Conservation (phyloP, 2,329 filamentous ascomycete species). For the Microsporum ferrugineum region DNA sequence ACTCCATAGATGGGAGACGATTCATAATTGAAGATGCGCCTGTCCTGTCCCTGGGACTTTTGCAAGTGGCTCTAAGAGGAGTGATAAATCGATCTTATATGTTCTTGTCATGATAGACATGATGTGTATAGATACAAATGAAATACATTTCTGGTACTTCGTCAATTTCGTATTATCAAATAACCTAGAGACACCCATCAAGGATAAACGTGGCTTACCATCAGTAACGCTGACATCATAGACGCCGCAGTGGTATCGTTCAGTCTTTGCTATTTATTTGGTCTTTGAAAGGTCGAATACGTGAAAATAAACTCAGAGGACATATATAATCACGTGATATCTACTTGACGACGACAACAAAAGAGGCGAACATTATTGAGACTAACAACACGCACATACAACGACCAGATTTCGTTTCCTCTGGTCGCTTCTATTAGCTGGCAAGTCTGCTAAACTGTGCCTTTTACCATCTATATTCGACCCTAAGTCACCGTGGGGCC, state of each 20-base stretch:
- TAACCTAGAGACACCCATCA: not conserved
- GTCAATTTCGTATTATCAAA: not conserved
- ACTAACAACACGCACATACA: not conserved
- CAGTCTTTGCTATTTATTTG: too few species aligned
- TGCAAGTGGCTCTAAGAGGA: not conserved
- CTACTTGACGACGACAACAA: not conserved
- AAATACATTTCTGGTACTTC: not conserved
- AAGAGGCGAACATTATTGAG: not conserved
- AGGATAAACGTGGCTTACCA: not conserved
- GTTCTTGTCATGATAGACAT: not conserved
- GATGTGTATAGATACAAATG: not conserved
- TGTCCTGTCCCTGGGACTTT: not conserved
- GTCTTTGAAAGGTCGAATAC: not conserved
- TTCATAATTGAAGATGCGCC: not conserved
- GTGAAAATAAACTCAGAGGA: not conserved
- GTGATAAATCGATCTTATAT: not conserved
- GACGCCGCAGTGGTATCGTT: not conserved
- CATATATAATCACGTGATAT: not conserved
- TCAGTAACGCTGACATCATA: not conserved
- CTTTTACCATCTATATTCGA: too few species aligned
- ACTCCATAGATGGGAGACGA: not conserved
- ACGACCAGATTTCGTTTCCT: not conserved
- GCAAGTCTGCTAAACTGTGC: too few species aligned
- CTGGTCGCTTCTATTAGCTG: not conserved
- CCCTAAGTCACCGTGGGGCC: too few species aligned